These are phyloP conservation scores for Salix purpurea DNA, from an alignment of 345 rosid species.

Conservation along the genomic window DNA sequence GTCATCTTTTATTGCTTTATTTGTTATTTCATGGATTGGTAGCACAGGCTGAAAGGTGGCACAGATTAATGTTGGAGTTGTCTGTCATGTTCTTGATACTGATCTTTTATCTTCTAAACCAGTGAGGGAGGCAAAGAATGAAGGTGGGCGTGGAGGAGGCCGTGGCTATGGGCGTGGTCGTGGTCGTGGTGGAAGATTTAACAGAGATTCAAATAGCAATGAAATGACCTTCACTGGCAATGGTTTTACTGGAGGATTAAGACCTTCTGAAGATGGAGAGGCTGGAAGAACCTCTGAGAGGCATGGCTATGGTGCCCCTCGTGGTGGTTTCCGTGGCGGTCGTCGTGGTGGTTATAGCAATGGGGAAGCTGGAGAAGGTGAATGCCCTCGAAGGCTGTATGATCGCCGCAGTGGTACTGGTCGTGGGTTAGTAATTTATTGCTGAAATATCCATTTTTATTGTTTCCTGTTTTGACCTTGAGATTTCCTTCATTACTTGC, in stretches of 20 bases:
- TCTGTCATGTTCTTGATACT: neutral
- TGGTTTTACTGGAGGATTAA: conserved; percentile 55
- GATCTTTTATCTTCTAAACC: conserved; percentile 7
- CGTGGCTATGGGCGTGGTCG: conserved; percentile 51
- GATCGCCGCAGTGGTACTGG: conserved; percentile 97
- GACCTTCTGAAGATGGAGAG: conserved; percentile 67
- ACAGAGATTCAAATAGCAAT: conserved; percentile 49
- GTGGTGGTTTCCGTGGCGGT: conserved; percentile 66
- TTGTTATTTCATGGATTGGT: neutral
- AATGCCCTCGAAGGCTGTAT: conserved; percentile 53
- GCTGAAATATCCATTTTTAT: neutral
- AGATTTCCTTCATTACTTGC: neutral
- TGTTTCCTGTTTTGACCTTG: neutral
- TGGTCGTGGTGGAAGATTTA: conserved; percentile 60
- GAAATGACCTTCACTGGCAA: conserved; percentile 39
- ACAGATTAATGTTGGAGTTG: neutral
- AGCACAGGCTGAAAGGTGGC: neutral
- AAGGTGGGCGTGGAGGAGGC: conserved; percentile 56
- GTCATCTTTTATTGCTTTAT: neutral
- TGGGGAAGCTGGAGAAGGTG: conserved; percentile 67
- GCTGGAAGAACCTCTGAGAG: conserved; percentile 50
- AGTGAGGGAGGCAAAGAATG: conserved; percentile 80
- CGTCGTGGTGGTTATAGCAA: conserved; percentile 70
- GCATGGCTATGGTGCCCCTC: conserved; percentile 51
- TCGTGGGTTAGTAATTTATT: conserved; percentile 60